Base-by-base conservation (phyloP, 768 basidiomycete species). In the Tremella mesenterica region DNA sequence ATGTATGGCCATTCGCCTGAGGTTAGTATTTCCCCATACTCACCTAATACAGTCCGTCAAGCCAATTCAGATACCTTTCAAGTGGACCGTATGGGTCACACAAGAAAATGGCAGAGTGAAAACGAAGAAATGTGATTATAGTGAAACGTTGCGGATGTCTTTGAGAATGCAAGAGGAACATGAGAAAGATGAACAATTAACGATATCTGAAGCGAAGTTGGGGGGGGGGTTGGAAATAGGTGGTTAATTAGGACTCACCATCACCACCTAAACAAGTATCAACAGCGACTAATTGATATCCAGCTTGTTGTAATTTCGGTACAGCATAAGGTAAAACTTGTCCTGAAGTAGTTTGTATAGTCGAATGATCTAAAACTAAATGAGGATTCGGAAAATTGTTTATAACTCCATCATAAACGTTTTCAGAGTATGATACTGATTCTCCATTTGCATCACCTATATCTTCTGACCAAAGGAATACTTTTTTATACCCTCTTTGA, bases 1-100 rank as follows among this genome's bases (percentile, higher is more conserved):
- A 63, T 52, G 61, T 73, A 73, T 20, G 72, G 72, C 67, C 63
- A 73, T 53, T 67, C 62, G 13, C 61, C 67, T 54, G 50, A 20
- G 27, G 0, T 26, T 50, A n/a, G n/a, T n/a, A n/a, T n/a, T n/a
- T n/a, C n/a, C n/a, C n/a, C n/a, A n/a, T n/a, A n/a, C n/a, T n/a
- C n/a, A n/a, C n/a, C n/a, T n/a, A n/a, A n/a, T n/a, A n/a, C n/a
- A n/a, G n/a, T n/a, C n/a, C n/a, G n/a, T n/a, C n/a, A n/a, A n/a
- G n/a, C n/a, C n/a, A n/a, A n/a, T n/a, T n/a, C n/a, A n/a, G n/a
- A n/a, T n/a, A n/a, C n/a, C n/a, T n/a, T n/a, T n/a, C n/a, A n/a
- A n/a, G n/a, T n/a, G n/a, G n/a, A n/a, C n/a, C n/a, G n/a, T n/a
- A n/a, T n/a, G n/a, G n/a, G n/a, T n/a, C n/a, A n/a, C n/a, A n/a